Percentiles rank a stretch among this genome's conserved stretches.
phyloP scores from a whole-genome alignment of 805 yeast species.

The Kuraishia hungarica region DNA sequence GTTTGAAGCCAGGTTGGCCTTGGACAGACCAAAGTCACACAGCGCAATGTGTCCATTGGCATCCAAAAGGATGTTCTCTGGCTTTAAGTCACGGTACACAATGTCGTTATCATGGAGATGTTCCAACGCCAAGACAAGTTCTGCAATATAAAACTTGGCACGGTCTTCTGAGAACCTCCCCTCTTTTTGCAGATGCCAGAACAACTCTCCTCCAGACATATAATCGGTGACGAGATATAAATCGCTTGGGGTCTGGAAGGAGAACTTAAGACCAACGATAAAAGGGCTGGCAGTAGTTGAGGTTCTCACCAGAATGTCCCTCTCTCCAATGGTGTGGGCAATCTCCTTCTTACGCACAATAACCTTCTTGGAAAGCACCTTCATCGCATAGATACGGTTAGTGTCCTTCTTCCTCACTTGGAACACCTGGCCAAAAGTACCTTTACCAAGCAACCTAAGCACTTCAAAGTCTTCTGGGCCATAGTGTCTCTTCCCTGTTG shows the following conservation, averaged over 20 bases:
- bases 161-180: conserved; percentile 90
- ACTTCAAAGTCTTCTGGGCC: conserved; percentile 96
- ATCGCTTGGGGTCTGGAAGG: conserved; percentile 93
- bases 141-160: conserved; percentile 96
- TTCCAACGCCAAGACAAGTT: conserved; percentile 85
- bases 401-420: conserved; percentile 92
- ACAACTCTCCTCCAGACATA: conserved; percentile 97
- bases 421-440: conserved; percentile 96
- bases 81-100: conserved; percentile 94
- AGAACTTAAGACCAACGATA: conserved; percentile 90
- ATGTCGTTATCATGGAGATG: conserved; percentile 93
- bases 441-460: conserved; percentile 83
- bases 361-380: conserved; percentile 87
- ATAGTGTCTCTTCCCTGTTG: conserved; percentile 63
- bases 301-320: conserved; percentile 89
- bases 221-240: conserved; percentile 91
- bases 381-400: conserved; percentile 92
- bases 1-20: conserved; percentile 79
- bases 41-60: conserved; percentile 96
- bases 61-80: conserved; percentile 90
- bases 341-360: conserved; percentile 95
- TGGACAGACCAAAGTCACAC: conserved; percentile 95
- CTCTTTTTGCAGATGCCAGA: conserved; percentile 95
- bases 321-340: conserved; percentile 96
- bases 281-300: conserved; percentile 85